phyloP scores from a whole-genome alignment of 495 filamentous ascomycete species.

The Lasiosphaeris hirsuta region DNA sequence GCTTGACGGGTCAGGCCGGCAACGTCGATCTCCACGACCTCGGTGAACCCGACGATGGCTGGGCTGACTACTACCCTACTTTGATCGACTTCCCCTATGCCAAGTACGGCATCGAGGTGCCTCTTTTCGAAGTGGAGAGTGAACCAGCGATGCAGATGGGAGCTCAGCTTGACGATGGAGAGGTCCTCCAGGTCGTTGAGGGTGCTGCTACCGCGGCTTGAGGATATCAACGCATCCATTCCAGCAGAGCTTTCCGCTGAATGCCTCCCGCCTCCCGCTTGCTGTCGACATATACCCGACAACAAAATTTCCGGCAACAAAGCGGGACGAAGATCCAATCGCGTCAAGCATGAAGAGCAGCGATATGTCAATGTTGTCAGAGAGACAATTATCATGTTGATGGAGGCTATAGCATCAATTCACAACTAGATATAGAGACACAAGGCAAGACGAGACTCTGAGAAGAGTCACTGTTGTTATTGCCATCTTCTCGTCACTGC shows the following conservation, averaged over 20 bases:
- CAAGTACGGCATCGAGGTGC: slow-evolving; percentile 62
- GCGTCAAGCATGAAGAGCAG: too few species aligned
- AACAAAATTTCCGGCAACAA: too few species aligned
- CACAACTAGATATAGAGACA: too few species aligned
- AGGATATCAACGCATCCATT: neutral
- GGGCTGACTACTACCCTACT: slow-evolving; percentile 59
- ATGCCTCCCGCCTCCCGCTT: too few species aligned
- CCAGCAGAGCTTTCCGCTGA: neutral
- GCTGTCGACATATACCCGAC: too few species aligned
- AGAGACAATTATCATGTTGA: too few species aligned
- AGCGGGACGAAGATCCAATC: too few species aligned
- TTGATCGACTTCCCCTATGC: slow-evolving; percentile 72
- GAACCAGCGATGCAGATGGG: slow-evolving; percentile 4
- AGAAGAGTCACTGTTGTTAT: too few species aligned
- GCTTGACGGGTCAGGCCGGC: slow-evolving; percentile 64
- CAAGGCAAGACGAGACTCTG: too few species aligned
- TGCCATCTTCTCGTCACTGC: too few species aligned
- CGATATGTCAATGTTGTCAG: too few species aligned
- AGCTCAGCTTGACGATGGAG: slow-evolving; percentile 10
- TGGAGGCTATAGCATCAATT: too few species aligned
- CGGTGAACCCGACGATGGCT: slow-evolving; percentile 68
- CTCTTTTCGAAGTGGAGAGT: slow-evolving; percentile 27
- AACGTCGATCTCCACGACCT: slow-evolving; percentile 48
- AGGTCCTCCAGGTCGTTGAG: slow-evolving; percentile 20
- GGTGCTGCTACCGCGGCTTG: slow-evolving; percentile 4